These are phyloP conservation scores for Trametes cubensis DNA, from an alignment of 768 basidiomycete species.

Conservation along the genomic window DNA sequence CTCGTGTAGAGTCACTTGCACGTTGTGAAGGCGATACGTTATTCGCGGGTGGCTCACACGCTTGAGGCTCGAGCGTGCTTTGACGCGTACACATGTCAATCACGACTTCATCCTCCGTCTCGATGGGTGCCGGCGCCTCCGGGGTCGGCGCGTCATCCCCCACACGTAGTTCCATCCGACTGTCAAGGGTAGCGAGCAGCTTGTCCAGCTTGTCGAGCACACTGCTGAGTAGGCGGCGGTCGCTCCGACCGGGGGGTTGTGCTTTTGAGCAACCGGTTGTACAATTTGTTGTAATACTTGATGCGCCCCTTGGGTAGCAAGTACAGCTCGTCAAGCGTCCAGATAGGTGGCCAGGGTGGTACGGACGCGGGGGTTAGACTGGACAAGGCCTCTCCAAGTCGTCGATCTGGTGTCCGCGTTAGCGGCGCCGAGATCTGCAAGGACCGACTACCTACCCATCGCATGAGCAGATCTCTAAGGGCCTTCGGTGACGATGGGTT, in stretches of 20 bases:
- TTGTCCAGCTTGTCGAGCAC: conserved; percentile 81
- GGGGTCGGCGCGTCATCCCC: conserved; percentile 33
- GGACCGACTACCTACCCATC: conserved; percentile 72
- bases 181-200: conserved; percentile 70
- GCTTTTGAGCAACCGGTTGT: conserved; percentile 81
- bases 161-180: conserved; percentile 56
- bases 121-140: conserved; percentile 30
- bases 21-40: conserved; percentile 28
- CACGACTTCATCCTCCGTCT: conserved; percentile 58
- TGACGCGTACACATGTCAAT: conserved; percentile 53
- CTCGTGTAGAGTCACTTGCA: conserved; percentile 31
- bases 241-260: conserved; percentile 84
- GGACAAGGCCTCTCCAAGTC: conserved; percentile 83
- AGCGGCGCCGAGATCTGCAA: conserved; percentile 11
- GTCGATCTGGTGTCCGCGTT: conserved; percentile 64
- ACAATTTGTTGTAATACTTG: conserved; percentile 91
- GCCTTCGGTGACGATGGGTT: conserved; percentile 93
- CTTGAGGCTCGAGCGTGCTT: conserved; percentile 24
- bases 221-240: conserved; percentile 77
- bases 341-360: conserved; percentile 61
- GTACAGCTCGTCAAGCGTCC: conserved; percentile 90
- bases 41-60: conserved; percentile 9
- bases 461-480: conserved; percentile 93
- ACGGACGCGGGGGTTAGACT: conserved; percentile 70
- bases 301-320: conserved; percentile 81